Evolutionary conservation across 2,329 filamentous ascomycete genomes (phyloP).

Genomic region (Claviceps purpurea): DNA sequence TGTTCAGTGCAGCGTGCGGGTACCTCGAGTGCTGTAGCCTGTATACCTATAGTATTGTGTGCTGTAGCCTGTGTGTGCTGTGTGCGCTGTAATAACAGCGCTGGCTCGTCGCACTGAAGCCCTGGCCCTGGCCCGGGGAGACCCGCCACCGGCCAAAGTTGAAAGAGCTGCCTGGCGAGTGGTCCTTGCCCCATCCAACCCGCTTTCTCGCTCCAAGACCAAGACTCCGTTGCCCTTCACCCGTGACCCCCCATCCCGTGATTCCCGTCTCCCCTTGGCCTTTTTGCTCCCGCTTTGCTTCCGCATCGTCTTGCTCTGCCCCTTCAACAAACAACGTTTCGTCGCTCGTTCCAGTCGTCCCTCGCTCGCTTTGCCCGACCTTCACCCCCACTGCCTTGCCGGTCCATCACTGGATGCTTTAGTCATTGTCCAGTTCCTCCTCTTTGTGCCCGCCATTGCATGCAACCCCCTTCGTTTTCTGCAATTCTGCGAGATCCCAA

Average conservation of each 20-base stretch:
- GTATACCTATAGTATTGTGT: too few species aligned
- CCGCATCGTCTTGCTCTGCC: conserved; percentile 13
- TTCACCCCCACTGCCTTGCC: conserved; percentile 14
- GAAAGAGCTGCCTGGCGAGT: background rate
- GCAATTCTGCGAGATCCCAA: background rate
- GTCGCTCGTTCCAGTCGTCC: conserved; percentile 25
- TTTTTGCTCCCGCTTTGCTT: conserved; percentile 5
- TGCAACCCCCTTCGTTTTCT: background rate
- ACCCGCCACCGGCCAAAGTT: too few species aligned
- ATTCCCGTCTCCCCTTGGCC: background rate
- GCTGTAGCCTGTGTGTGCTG: too few species aligned
- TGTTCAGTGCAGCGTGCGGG: too few species aligned
- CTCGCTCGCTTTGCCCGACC: conserved; percentile 22
- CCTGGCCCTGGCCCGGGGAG: too few species aligned
- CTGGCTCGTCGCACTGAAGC: too few species aligned
- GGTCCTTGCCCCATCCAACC: background rate
- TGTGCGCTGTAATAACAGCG: too few species aligned
- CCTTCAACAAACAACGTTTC: conserved; percentile 24
- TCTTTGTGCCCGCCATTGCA: background rate
- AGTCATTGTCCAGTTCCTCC: background rate
- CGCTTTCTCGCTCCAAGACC: background rate
- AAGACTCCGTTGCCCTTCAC: conserved; percentile 1
- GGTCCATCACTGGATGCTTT: conserved; percentile 6
- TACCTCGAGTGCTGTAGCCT: too few species aligned
- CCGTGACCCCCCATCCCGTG: background rate